A percentile compares a stretch with the other conserved stretches of the same genome.
phyloP scores from a whole-genome alignment of 1,139 yeast species.

The Saccharomycopsis hybrid region DNA sequence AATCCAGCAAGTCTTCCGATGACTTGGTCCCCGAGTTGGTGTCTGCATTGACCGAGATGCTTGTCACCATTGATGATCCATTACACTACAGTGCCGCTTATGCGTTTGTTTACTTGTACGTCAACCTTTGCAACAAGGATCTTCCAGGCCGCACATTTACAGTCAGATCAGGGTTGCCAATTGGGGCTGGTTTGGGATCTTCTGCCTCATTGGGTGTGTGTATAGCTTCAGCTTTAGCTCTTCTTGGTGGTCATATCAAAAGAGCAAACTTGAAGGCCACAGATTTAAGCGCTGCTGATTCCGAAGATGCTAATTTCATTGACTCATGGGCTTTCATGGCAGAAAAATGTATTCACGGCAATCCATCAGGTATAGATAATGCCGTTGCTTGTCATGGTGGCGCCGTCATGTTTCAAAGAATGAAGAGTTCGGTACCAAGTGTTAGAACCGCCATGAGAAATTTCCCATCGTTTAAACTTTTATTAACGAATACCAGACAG shows the following conservation, averaged over 20 bases:
- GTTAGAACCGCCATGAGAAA: conserved; percentile 60
- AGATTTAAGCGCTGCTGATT: conserved; percentile 26
- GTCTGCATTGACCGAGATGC: conserved; percentile 37
- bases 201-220: conserved; percentile 90
- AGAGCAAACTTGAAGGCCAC: conserved; percentile 27
- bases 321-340: conserved; percentile 90
- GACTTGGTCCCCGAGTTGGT: conserved; percentile 59
- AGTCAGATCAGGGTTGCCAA: conserved; percentile 80
- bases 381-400: conserved; percentile 97
- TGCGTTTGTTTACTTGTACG: conserved; percentile 74
- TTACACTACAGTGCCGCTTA: conserved; percentile 78
- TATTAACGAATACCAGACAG: conserved; percentile 77
- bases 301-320: conserved; percentile 48
- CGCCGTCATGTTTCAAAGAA: conserved; percentile 82
- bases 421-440: conserved; percentile 48
- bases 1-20: conserved; percentile 34
- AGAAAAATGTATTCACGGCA: conserved; percentile 93
- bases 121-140: conserved; percentile 45
- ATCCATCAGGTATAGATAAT: conserved; percentile 95
- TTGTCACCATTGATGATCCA: conserved; percentile 43
- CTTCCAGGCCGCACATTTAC: conserved; percentile 52
- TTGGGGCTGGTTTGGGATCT: conserved; percentile 96
- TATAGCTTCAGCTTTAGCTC: conserved; percentile 66
- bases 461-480: conserved; percentile 68
- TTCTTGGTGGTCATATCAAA: conserved; percentile 50